Evolutionary conservation across 2,329 filamentous ascomycete species (phyloP).

Genomic region (Diplodia mutila): DNA sequence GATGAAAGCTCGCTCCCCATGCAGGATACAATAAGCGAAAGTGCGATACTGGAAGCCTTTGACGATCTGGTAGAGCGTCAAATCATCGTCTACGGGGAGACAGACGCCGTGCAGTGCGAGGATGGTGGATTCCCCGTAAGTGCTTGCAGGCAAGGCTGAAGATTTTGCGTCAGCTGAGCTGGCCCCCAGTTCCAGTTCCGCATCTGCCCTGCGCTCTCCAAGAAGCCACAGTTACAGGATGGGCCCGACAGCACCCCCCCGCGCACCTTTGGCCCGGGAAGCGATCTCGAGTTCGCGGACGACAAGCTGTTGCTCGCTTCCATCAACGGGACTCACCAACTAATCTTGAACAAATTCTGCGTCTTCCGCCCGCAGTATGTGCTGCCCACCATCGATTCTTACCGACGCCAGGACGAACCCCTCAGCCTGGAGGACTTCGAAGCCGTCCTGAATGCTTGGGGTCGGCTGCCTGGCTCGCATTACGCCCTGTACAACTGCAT

Average conservation of each 20-base stretch:
- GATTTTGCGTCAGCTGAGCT: background rate
- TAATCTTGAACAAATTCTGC: conserved; percentile 56
- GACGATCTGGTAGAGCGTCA: background rate
- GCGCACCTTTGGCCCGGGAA: conserved; percentile 38
- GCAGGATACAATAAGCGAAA: background rate
- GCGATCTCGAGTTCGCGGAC: conserved; percentile 50
- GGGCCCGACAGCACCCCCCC: conserved; percentile 30
- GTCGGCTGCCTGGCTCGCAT: background rate
- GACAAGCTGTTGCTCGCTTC: conserved; percentile 47
- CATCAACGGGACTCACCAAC: conserved; percentile 49
- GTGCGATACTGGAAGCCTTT: background rate
- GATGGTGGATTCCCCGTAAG: background rate
- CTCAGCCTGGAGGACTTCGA: conserved; percentile 47
- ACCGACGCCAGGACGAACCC: conserved; percentile 51
- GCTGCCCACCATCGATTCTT: conserved; percentile 53
- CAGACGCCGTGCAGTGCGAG: background rate
- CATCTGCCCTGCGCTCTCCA: conserved; percentile 35
- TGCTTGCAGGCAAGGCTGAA: background rate
- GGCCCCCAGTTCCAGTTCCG: conserved; percentile 38
- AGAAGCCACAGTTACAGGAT: conserved; percentile 38
- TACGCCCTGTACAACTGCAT: conserved; percentile 55
- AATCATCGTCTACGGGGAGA: background rate
- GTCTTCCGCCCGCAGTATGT: conserved; percentile 54
- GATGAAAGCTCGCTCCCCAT: background rate
- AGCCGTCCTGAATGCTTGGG: conserved; percentile 41